Percentiles rank a stretch among this genome's conserved stretches.
phyloP scores from a whole-genome alignment of 345 rosid genomes.

The Salix dunnii region DNA sequence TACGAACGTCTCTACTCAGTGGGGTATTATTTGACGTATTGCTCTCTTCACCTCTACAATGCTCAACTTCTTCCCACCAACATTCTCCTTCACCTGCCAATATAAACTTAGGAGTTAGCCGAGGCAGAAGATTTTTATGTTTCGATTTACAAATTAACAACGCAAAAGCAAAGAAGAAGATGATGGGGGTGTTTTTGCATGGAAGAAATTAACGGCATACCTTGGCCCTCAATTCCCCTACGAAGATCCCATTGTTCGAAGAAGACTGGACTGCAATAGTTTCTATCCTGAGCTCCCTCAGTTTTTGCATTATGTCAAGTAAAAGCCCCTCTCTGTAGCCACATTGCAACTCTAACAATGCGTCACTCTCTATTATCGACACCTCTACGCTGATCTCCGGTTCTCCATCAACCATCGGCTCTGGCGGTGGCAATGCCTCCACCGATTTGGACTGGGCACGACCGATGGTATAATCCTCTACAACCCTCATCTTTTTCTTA shows the following conservation, averaged over 20 bases:
- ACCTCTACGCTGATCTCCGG: constrained; percentile 57
- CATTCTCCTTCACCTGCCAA: constrained; percentile 63
- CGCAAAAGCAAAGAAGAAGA: neutral
- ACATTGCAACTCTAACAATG: constrained; percentile 76
- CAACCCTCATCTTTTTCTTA: constrained; percentile 53
- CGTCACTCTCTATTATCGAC: constrained; percentile 88
- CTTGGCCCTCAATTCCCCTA: constrained; percentile 87
- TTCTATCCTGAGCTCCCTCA: constrained; percentile 71
- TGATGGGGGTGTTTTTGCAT: neutral
- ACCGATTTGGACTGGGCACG: constrained; percentile 43
- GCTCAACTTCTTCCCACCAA: constrained; percentile 63
- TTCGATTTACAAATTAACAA: neutral
- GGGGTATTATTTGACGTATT: constrained; percentile 57
- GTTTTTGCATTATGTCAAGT: constrained; percentile 71
- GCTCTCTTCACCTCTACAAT: constrained; percentile 88
- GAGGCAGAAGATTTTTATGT: neutral
- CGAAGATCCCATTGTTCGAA: constrained; percentile 43
- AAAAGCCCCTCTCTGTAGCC: constrained; percentile 67
- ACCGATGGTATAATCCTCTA: constrained; percentile 33
- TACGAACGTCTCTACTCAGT: neutral
- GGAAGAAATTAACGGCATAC: constrained; percentile 20
- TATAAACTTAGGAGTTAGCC: neutral
- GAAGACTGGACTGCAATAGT: constrained; percentile 65
- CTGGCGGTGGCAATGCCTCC: constrained; percentile 18
- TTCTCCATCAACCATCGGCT: neutral